Conservation (phyloP, 768 basidiomycete genomes). For the Tylopilus vinaceipallidus region DNA sequence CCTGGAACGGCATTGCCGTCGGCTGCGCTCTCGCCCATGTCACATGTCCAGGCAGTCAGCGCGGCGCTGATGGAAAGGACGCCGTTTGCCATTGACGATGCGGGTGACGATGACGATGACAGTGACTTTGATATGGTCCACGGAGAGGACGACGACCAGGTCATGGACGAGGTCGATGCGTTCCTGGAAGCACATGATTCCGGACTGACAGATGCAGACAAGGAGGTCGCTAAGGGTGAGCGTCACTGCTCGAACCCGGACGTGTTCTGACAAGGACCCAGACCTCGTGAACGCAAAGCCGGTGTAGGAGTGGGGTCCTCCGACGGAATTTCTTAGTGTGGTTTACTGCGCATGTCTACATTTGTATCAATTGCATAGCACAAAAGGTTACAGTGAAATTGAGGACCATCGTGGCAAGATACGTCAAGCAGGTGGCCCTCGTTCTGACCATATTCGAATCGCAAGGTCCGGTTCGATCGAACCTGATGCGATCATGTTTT, state of each 20-base stretch:
- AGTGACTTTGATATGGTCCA: constrained; percentile 53
- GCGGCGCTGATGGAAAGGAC: constrained; percentile 89
- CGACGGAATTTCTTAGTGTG: constrained; percentile 8
- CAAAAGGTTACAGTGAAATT: constrained; percentile 3
- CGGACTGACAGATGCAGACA: constrained; percentile 76
- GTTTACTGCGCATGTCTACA: constrained; percentile 11
- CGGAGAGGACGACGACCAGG: constrained; percentile 65
- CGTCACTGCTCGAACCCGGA: not conserved
- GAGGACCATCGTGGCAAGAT: constrained; percentile 8
- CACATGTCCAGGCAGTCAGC: constrained; percentile 72
- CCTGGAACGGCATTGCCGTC: constrained; percentile 22
- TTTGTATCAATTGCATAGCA: constrained; percentile 7
- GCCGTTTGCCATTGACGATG: constrained; percentile 96
- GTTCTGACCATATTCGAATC: constrained; percentile 82
- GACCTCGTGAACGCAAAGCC: constrained; percentile 63
- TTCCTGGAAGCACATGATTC: constrained; percentile 94
- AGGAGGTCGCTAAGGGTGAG: constrained; percentile 73
- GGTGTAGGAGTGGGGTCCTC: constrained; percentile 25
- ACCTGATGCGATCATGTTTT: constrained; percentile 86
- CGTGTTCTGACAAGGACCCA: constrained; percentile 22
- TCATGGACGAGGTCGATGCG: constrained; percentile 94
- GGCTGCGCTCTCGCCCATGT: constrained; percentile 48
- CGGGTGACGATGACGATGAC: constrained; percentile 66
- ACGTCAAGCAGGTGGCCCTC: constrained; percentile 18
- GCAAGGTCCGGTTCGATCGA: constrained; percentile 81